These are phyloP conservation scores for Colletotrichum shisoi DNA, from an alignment of 2,329 filamentous ascomycete species.

Conservation along the genomic window DNA sequence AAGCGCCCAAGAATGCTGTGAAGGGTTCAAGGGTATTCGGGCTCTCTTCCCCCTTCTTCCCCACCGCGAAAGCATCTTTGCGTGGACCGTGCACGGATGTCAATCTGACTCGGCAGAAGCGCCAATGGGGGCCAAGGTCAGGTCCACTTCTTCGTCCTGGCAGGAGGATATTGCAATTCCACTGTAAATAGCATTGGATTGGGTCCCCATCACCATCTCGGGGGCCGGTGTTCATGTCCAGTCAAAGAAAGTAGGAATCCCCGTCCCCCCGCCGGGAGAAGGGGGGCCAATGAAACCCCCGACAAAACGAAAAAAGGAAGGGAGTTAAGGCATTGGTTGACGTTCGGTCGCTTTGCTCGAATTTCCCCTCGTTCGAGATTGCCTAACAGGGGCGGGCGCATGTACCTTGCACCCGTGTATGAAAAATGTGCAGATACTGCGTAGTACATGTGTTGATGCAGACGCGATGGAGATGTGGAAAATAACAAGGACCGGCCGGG, in stretches of 20 bases:
- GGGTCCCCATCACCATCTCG: constrained; percentile 22
- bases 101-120: constrained; percentile 15
- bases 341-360: constrained; percentile 1
- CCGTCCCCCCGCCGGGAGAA: constrained; percentile 18
- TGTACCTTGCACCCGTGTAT: constrained; percentile 3
- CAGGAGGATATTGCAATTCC: constrained; percentile 28
- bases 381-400: neutral
- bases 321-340: constrained; percentile 11
- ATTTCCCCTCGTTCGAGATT: constrained; percentile 16
- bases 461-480: constrained; percentile 5
- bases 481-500: neutral
- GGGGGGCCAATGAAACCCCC: constrained; percentile 22
- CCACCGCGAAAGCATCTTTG: constrained; percentile 22
- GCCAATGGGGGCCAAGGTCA: constrained; percentile 21
- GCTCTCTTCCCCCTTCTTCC: constrained; percentile 3
- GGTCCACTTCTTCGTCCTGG: constrained; percentile 28
- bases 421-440: neutral
- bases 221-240: constrained; percentile 21
- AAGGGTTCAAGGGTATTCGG: constrained; percentile 17
- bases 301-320: neutral
- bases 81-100: constrained; percentile 30
- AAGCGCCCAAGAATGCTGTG: constrained; percentile 38
- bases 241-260: constrained; percentile 24
- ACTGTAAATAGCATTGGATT: constrained; percentile 31
- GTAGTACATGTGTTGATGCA: neutral